Evolutionary conservation across 2,329 filamentous ascomycete species (phyloP).

Genomic region (Penicillium sumatraense): DNA sequence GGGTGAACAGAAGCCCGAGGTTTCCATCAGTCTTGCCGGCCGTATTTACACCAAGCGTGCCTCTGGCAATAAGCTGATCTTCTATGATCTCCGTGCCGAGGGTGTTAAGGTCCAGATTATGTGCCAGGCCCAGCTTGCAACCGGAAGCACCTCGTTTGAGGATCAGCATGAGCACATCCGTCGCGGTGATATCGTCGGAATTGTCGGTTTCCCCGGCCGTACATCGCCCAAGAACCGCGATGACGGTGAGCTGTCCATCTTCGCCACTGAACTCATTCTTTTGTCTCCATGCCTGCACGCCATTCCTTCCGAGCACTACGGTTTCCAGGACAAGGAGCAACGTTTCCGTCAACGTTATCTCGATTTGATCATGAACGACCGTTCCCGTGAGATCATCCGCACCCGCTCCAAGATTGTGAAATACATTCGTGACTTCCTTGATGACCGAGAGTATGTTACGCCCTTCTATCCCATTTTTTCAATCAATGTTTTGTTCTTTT

Average conservation of each 20-base stretch:
- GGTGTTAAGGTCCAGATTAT: constrained; percentile 86
- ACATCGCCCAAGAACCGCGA: constrained; percentile 87
- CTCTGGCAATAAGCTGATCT: constrained; percentile 82
- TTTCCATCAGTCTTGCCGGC: constrained; percentile 76
- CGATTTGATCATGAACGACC: constrained; percentile 96
- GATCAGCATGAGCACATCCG: constrained; percentile 88
- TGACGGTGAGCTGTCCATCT: constrained; percentile 91
- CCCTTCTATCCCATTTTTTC: background rate
- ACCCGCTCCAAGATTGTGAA: constrained; percentile 85
- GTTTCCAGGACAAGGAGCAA: constrained; percentile 94
- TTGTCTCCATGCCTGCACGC: constrained; percentile 90
- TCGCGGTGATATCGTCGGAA: constrained; percentile 89
- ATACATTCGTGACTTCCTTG: constrained; percentile 87
- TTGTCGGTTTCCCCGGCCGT: constrained; percentile 80
- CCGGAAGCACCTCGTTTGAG: constrained; percentile 73
- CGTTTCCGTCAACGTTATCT: constrained; percentile 92
- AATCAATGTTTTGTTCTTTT: background rate
- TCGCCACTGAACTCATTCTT: constrained; percentile 82
- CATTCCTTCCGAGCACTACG: constrained; percentile 83
- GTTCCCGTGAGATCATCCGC: constrained; percentile 79
- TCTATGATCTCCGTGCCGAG: constrained; percentile 83
- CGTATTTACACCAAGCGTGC: constrained; percentile 88
- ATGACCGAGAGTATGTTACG: constrained; percentile 65
- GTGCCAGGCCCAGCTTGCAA: constrained; percentile 81
- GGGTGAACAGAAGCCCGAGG: constrained; percentile 78